Evolutionary conservation across 352 stramenopile genomes (phyloP), one percentile per base, ranked within the genome.

Genomic region (Pythium coloratum): DNA sequence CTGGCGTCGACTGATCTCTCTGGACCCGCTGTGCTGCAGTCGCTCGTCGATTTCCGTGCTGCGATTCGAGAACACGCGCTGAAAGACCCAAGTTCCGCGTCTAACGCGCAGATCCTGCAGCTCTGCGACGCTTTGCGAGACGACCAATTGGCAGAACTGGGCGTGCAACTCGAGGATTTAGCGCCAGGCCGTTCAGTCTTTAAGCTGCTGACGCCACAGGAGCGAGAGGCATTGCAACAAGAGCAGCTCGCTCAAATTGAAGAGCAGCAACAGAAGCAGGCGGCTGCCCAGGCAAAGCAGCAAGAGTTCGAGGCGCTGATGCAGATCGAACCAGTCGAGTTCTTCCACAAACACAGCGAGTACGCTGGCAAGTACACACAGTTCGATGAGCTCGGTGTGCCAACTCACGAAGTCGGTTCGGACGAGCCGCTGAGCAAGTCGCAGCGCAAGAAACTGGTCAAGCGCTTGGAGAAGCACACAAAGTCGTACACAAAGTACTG

Each of bases 381-480:
- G 8, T 92, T 89, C 61, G 83, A 91, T 36, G 72, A 69, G 9
- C 57, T 87, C 40, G 82, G 82, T 10, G 72, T 92, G 9, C 86
- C 86, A 1, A 84, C 74, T 13, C 69, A 85, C 18, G 82, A 88
- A 26, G 65, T 53, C 1, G 50, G 61, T 14, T 68, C 75, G 36
- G 50, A 70, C n/a, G 69, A 81, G 36, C 55, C 62, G 20, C 55
- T 93, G 28, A 82, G 73, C 24, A 93, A 95, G 53, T 90, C 73
- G 13, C 81, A 89, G 72, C 70, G 73, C 54, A 95, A 95, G 63
- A 95, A 95, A 61, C 73, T 95, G 6, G 18, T 69, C 0, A 94
- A 94, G 71, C 88, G 86, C 56, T 59, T 82, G 12, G 78, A 85
- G 8, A 94, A 92, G 55, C 81, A 94, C 59, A 69, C 73, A 28